Conservation (phyloP, 2,329 filamentous ascomycete species). For the Aspergillus tubingensis region DNA sequence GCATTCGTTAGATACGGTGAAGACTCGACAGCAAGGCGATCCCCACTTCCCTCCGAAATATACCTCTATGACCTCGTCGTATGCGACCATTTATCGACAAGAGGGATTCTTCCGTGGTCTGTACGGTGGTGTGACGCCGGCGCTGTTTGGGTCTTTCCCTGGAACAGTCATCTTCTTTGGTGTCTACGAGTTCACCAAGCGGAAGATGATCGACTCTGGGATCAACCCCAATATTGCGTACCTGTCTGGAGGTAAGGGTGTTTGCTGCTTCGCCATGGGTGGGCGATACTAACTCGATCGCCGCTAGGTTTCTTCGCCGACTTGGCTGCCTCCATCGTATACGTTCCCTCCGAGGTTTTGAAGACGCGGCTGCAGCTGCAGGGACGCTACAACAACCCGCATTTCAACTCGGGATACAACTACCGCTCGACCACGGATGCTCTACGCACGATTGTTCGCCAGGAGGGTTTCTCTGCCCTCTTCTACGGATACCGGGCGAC, state of each 20-base stretch:
- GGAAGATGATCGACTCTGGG: slow-evolving; percentile 80
- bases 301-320: slow-evolving; percentile 82
- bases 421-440: slow-evolving; percentile 86
- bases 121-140: slow-evolving; percentile 91
- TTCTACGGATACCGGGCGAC: slow-evolving; percentile 98
- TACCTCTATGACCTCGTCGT: slow-evolving; percentile 83
- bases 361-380: slow-evolving; percentile 97
- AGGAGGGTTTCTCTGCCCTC: slow-evolving; percentile 80
- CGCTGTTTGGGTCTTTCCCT: slow-evolving; percentile 86
- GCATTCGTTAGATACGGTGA: slow-evolving; percentile 98
- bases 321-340: slow-evolving; percentile 85
- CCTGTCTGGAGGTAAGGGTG: slow-evolving; percentile 70
- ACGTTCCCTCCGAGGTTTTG: slow-evolving; percentile 95
- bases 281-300: slow-evolving; percentile 9
- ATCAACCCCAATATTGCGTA: slow-evolving; percentile 83
- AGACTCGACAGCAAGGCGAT: slow-evolving; percentile 96
- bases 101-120: slow-evolving; percentile 84
- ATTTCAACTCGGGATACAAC: slow-evolving; percentile 93
- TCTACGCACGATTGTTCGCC: slow-evolving; percentile 76
- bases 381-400: slow-evolving; percentile 91
- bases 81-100: slow-evolving; percentile 88
- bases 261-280: slow-evolving; percentile 15
- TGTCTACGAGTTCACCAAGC: slow-evolving; percentile 93
- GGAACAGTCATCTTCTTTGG: slow-evolving; percentile 96
- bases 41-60: slow-evolving; percentile 92